Evolutionary conservation across 2,329 filamentous ascomycete genomes (phyloP).

Genomic region (Kalaharituber pfeilii): DNA sequence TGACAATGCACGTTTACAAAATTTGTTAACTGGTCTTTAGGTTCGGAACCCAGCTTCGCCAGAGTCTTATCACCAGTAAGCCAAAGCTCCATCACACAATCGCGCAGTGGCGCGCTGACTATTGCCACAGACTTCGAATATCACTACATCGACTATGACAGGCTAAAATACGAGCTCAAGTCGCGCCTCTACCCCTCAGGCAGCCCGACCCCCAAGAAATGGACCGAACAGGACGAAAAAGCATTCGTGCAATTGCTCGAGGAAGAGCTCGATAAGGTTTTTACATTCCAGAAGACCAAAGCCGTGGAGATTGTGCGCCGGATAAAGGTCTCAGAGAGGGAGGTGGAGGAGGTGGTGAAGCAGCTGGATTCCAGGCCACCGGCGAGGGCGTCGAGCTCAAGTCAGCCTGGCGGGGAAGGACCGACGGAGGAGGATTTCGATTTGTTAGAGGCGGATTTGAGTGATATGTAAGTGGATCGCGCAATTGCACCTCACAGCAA

Average conservation of each 20-base stretch:
- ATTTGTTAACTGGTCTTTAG: too few species aligned
- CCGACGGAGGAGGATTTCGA: constrained; percentile 86
- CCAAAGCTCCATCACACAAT: not conserved
- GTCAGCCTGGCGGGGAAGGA: constrained; percentile 12
- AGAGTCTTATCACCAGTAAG: constrained; percentile 61
- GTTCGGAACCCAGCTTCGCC: constrained; percentile 93
- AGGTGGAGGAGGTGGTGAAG: constrained; percentile 73
- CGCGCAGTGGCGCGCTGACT: not conserved
- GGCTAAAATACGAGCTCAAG: constrained; percentile 74
- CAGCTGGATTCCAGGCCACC: constrained; percentile 50
- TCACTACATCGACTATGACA: constrained; percentile 97
- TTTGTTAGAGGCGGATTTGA: constrained; percentile 81
- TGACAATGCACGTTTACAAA: not conserved
- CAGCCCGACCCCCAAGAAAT: constrained; percentile 34
- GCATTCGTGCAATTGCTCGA: constrained; percentile 76
- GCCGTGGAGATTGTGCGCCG: constrained; percentile 85
- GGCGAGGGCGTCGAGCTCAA: constrained; percentile 23
- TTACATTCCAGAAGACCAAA: constrained; percentile 94
- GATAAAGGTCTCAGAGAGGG: constrained; percentile 72
- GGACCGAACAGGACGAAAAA: constrained; percentile 84
- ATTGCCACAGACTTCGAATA: constrained; percentile 63
- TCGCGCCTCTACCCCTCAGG: constrained; percentile 43
- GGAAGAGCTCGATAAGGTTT: constrained; percentile 88
- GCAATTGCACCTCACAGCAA: too few species aligned
- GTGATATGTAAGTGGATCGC: constrained; percentile 53